phyloP scores from a whole-genome alignment of 2,329 filamentous ascomycete genomes.

The Microdochium trichocladiopsis region DNA sequence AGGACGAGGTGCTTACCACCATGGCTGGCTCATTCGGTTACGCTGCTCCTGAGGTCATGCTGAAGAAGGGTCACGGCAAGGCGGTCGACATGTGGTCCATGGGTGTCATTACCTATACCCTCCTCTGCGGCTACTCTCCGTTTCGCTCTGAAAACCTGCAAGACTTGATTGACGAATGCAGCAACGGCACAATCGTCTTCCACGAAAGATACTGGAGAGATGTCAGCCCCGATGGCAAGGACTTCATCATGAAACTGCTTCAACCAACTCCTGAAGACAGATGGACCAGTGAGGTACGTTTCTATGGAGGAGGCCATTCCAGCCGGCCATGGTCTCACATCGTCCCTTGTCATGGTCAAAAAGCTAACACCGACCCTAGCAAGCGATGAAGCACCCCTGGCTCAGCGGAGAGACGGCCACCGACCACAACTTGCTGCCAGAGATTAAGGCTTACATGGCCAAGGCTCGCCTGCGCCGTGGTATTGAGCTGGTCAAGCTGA shows the following conservation, averaged over 20 bases:
- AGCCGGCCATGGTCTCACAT: no score
- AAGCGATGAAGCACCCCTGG: conserved; percentile 79
- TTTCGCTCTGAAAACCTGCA: conserved; percentile 92
- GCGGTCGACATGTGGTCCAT: conserved; percentile 99
- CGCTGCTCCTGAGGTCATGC: conserved; percentile 95
- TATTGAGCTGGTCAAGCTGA: conserved; percentile 92
- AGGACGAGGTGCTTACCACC: conserved; percentile 87
- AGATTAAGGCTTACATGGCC: conserved; percentile 91
- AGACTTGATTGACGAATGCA: conserved; percentile 93
- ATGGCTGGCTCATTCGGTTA: conserved; percentile 99
- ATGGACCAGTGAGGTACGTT: conserved; percentile 65
- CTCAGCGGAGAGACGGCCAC: conserved; percentile 85
- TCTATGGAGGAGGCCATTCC: conserved; percentile 3
- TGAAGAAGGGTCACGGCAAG: conserved; percentile 95
- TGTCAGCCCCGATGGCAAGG: conserved; percentile 89
- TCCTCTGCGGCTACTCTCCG: conserved; percentile 95
- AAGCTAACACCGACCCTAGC: conserved; percentile 32
- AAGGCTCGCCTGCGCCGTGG: conserved; percentile 86
- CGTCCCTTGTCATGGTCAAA: no score
- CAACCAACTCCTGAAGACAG: conserved; percentile 72
- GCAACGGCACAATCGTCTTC: conserved; percentile 76
- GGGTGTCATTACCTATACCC: conserved; percentile 96
- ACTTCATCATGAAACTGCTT: conserved; percentile 80
- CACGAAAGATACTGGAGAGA: conserved; percentile 99
- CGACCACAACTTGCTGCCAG: conserved; percentile 94